These are phyloP conservation scores for Calonectria hongkongensis DNA, from an alignment of 2,329 filamentous ascomycete species.

Conservation along the genomic window DNA sequence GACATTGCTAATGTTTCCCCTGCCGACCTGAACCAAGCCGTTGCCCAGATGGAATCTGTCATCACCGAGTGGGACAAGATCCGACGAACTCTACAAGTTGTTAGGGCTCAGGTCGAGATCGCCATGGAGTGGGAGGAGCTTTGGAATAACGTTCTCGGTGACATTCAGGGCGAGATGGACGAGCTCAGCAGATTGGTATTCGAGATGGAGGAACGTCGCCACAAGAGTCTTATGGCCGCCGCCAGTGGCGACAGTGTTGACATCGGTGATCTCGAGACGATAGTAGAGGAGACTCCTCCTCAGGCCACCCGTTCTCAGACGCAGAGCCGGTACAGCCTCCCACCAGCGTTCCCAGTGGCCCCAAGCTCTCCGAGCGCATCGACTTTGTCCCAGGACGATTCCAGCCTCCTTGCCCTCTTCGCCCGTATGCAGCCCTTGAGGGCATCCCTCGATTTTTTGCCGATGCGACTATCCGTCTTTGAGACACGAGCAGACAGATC, in stretches of 20 bases:
- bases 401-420: conserved; percentile 90
- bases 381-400: conserved; percentile 83
- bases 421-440: conserved; percentile 95
- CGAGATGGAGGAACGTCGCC: conserved; percentile 97
- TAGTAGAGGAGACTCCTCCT: conserved; percentile 89
- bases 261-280: conserved; percentile 92
- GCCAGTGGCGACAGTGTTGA: conserved; percentile 80
- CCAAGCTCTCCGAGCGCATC: conserved; percentile 76
- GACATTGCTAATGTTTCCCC: conserved; percentile 84
- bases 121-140: conserved; percentile 99
- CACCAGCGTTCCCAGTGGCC: conserved; percentile 77
- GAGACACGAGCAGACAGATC: conserved; percentile 83
- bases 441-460: conserved; percentile 94
- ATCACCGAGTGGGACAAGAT: conserved; percentile 90
- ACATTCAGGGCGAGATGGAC: conserved; percentile 92
- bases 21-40: conserved; percentile 83
- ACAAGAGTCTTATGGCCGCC: conserved; percentile 82
- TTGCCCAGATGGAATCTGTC: conserved; percentile 92
- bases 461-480: conserved; percentile 94
- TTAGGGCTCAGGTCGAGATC: conserved; percentile 94
- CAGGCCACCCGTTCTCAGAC: conserved; percentile 70
- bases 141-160: conserved; percentile 94
- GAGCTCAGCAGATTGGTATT: conserved; percentile 88
- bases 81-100: conserved; percentile 82
- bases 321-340: conserved; percentile 81